Conservation (phyloP, 2,329 filamentous ascomycete species). For the Rutstroemia sp. region DNA sequence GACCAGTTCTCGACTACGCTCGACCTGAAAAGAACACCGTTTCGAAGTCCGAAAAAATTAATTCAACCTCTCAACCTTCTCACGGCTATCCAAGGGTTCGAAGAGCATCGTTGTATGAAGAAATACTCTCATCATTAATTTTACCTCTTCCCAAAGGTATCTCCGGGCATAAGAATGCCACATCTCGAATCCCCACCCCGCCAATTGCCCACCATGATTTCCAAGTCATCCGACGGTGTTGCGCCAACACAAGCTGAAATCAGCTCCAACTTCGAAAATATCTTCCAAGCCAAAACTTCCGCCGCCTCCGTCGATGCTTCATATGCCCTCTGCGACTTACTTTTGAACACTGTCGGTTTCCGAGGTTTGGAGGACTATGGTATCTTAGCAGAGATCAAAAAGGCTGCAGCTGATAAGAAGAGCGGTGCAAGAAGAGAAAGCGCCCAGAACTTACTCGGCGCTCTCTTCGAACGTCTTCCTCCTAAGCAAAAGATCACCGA, state of each 20-base stretch:
- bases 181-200: slow-evolving; percentile 35
- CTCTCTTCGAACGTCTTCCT: slow-evolving; percentile 86
- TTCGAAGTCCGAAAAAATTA: slow-evolving; percentile 15
- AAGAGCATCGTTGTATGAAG: slow-evolving; percentile 6
- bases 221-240: slow-evolving; percentile 35
- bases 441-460: slow-evolving; percentile 89
- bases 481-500: slow-evolving; percentile 70
- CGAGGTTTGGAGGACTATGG: slow-evolving; percentile 55
- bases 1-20: slow-evolving; percentile 17
- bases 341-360: slow-evolving; percentile 58
- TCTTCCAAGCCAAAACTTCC: slow-evolving; percentile 53
- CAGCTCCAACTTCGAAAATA: slow-evolving; percentile 53
- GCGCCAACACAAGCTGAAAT: slow-evolving; percentile 59
- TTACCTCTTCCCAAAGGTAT: slow-evolving; percentile 15
- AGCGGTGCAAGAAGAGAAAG: slow-evolving; percentile 77
- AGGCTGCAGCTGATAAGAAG: slow-evolving; percentile 92
- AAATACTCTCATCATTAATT: slow-evolving; percentile 10
- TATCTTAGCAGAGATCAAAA: slow-evolving; percentile 55
- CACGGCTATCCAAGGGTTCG: slow-evolving; percentile 6
- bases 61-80: slow-evolving; percentile 9
- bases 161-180: slow-evolving; percentile 36
- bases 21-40: slow-evolving; percentile 18
- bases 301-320: slow-evolving; percentile 53
- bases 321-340: slow-evolving; percentile 55
- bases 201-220: slow-evolving; percentile 38